Conservation (phyloP, 1,284 basidiomycete genomes). For the Microbotryomycetes sp. region DNA sequence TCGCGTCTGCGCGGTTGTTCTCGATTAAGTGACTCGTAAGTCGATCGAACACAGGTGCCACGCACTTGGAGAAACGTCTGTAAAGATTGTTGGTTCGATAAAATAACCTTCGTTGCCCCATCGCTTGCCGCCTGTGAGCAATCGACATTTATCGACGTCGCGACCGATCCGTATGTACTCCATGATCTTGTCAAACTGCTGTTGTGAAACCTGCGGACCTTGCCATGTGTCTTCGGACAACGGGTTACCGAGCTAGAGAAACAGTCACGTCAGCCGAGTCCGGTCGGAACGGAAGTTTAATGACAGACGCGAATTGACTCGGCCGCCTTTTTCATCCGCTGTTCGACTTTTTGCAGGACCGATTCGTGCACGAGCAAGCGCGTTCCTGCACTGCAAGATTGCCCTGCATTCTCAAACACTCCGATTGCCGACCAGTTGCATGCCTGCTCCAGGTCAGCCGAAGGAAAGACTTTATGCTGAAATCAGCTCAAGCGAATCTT, state of each 20-base stretch:
- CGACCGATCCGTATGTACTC: slow-evolving; percentile 77
- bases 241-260: slow-evolving; percentile 55
- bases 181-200: slow-evolving; percentile 61
- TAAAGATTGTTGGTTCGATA: slow-evolving; percentile 73
- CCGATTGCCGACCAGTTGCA: slow-evolving; percentile 28
- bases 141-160: slow-evolving; percentile 57
- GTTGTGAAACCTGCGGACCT: slow-evolving; percentile 74
- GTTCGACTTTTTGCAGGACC: slow-evolving; percentile 64
- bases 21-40: too few species aligned
- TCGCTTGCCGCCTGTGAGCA: slow-evolving; percentile 66
- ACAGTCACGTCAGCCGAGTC: background rate
- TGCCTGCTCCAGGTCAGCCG: slow-evolving; percentile 28
- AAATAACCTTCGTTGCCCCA: slow-evolving; percentile 57
- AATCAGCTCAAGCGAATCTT: background rate
- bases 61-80: slow-evolving; percentile 47
- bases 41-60: background rate
- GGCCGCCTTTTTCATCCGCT: slow-evolving; percentile 52
- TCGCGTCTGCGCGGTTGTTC: background rate
- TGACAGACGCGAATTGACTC: slow-evolving; percentile 47
- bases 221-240: slow-evolving; percentile 63
- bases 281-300: background rate
- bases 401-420: slow-evolving; percentile 38
- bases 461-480: slow-evolving; percentile 17
- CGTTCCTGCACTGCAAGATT: slow-evolving; percentile 76
- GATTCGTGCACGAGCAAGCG: slow-evolving; percentile 68